Evolutionary conservation across 2,329 filamentous ascomycete species (phyloP).

Genomic region (Lasiodiplodia sp.): DNA sequence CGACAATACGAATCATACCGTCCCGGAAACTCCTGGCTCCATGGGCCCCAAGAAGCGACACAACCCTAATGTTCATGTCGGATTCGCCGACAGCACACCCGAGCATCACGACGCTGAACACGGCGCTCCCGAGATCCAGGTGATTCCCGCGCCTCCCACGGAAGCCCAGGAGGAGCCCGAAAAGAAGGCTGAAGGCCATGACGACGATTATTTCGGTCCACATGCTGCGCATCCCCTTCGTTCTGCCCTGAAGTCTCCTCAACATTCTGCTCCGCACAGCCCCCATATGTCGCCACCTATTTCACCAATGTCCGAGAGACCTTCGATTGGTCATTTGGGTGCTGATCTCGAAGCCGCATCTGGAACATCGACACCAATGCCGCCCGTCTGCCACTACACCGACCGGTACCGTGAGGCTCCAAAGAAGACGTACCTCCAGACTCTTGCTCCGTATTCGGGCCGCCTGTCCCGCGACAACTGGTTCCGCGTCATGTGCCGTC

Average conservation of each 20-base stretch:
- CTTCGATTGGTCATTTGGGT: constrained; percentile 16
- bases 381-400: constrained; percentile 64
- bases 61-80: constrained; percentile 58
- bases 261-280: not conserved
- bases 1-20: not conserved
- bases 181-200: constrained; percentile 34
- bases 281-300: constrained; percentile 13
- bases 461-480: constrained; percentile 80
- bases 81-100: constrained; percentile 54
- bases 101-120: not conserved
- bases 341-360: constrained; percentile 14
- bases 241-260: constrained; percentile 22
- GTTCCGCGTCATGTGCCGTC: constrained; percentile 77
- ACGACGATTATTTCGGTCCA: constrained; percentile 37
- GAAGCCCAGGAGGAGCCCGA: constrained; percentile 25
- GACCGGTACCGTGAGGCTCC: constrained; percentile 71
- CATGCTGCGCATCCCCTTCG: constrained; percentile 11
- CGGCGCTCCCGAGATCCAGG: constrained; percentile 12
- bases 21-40: constrained; percentile 16
- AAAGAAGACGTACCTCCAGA: constrained; percentile 73
- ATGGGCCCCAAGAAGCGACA: constrained; percentile 36
- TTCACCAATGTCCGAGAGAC: constrained; percentile 16
- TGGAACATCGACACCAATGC: constrained; percentile 5
- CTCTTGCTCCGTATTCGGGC: constrained; percentile 79
- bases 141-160: constrained; percentile 22